These are phyloP conservation scores for Fusarium haematococcum DNA, from an alignment of 2,329 filamentous ascomycete species.

Conservation along the genomic window DNA sequence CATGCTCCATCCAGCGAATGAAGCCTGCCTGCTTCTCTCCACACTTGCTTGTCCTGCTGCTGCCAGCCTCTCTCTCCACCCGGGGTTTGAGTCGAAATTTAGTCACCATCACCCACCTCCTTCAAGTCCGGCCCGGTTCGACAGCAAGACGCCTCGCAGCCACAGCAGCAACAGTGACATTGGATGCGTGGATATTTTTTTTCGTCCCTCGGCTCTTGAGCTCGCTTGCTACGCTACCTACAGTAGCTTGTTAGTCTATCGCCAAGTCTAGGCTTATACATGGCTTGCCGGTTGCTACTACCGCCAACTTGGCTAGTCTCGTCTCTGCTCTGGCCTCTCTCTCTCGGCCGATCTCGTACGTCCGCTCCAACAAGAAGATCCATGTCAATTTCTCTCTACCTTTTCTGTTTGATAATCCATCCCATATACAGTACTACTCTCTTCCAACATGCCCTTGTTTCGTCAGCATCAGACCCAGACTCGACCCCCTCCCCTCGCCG, in stretches of 20 bases:
- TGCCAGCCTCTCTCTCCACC: not conserved
- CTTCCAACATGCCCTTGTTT: not conserved
- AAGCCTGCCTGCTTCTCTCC: slow-evolving; percentile 14
- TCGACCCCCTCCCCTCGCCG: not conserved
- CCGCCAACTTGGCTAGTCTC: not conserved
- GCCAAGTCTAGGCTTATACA: slow-evolving; percentile 1
- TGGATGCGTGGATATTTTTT: not conserved
- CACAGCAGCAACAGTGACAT: not conserved
- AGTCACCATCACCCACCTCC: slow-evolving; percentile 2
- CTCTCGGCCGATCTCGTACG: slow-evolving; percentile 3
- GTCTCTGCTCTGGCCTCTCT: not conserved
- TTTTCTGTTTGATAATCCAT: not conserved
- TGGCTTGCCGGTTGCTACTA: not conserved
- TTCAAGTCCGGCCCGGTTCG: not conserved
- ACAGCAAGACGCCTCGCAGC: not conserved
- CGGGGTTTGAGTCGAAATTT: slow-evolving; percentile 5
- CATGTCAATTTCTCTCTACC: not conserved
- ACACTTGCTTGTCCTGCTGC: slow-evolving; percentile 4
- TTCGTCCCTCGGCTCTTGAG: not conserved
- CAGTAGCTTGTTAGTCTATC: not conserved
- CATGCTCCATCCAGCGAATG: slow-evolving; percentile 28
- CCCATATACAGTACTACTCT: not conserved
- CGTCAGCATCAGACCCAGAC: not conserved
- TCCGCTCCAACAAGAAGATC: not conserved
- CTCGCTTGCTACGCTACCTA: not conserved